phyloP scores from a whole-genome alignment of 2,329 filamentous ascomycete species.

The Alternaria gansuensis region DNA sequence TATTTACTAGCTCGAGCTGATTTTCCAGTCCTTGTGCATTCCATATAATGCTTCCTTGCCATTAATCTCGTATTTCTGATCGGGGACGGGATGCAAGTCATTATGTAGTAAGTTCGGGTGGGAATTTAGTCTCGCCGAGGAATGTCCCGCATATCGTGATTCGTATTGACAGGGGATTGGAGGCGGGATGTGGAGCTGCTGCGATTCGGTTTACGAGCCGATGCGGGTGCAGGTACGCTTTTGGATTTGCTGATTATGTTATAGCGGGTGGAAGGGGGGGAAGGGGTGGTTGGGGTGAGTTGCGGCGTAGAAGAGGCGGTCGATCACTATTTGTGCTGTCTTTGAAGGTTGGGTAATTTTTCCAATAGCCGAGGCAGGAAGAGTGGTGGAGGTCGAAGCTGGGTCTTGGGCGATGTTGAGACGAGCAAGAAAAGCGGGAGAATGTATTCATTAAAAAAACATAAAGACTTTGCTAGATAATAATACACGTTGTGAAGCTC shows the following conservation, averaged over 20 bases:
- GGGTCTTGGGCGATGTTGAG: not conserved
- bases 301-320: not conserved
- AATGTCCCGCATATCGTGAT: not conserved
- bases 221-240: slow-evolving; percentile 1
- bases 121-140: not conserved
- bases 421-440: not conserved
- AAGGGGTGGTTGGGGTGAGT: not conserved
- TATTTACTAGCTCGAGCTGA: not conserved
- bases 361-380: not conserved
- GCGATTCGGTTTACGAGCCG: not conserved
- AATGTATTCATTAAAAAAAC: not conserved
- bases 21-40: not conserved
- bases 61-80: slow-evolving; percentile 5
- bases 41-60: not conserved
- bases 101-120: not conserved
- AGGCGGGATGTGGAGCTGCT: not conserved
- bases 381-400: not conserved
- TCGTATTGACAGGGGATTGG: not conserved
- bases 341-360: not conserved
- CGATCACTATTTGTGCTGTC: slow-evolving; percentile 2
- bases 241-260: not conserved
- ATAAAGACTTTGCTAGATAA: not conserved
- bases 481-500: not conserved
- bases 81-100: not conserved
- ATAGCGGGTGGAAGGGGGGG: not conserved